phyloP scores from a whole-genome alignment of 768 basidiomycete genomes.

The Suillus variegatus region DNA sequence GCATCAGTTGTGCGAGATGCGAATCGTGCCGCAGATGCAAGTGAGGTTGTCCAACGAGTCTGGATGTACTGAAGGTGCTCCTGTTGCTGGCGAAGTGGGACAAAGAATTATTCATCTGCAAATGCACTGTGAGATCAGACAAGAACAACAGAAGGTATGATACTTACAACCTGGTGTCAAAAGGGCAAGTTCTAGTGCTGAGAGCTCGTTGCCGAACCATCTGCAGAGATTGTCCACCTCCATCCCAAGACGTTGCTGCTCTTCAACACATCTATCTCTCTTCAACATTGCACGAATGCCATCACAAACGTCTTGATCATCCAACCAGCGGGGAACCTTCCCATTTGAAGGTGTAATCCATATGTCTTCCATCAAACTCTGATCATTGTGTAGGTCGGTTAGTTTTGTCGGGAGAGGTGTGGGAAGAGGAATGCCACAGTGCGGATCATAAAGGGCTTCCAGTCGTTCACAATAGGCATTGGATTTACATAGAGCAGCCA shows the following conservation, averaged over 20 bases:
- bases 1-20: background rate
- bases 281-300: constrained; percentile 14
- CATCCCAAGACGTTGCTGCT: background rate
- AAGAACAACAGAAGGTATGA: background rate
- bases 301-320: constrained; percentile 3
- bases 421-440: constrained; percentile 34
- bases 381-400: background rate
- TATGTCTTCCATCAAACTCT: constrained; percentile 35
- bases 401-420: constrained; percentile 31
- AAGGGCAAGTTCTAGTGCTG: constrained; percentile 5
- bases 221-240: background rate
- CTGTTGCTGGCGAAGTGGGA: constrained; percentile 3
- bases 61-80: constrained; percentile 17
- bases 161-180: constrained; percentile 9
- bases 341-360: constrained; percentile 28
- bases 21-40: background rate
- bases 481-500: background rate
- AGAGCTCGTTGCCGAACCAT: background rate
- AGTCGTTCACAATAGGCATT: background rate
- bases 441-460: background rate
- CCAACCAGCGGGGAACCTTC: constrained; percentile 17
- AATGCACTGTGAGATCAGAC: background rate
- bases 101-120: background rate
- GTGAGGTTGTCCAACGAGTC: constrained; percentile 16
- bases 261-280: constrained; percentile 5